These are phyloP conservation scores for Phytopythium litorale DNA, from an alignment of 352 stramenopile species.

Conservation along the genomic window DNA sequence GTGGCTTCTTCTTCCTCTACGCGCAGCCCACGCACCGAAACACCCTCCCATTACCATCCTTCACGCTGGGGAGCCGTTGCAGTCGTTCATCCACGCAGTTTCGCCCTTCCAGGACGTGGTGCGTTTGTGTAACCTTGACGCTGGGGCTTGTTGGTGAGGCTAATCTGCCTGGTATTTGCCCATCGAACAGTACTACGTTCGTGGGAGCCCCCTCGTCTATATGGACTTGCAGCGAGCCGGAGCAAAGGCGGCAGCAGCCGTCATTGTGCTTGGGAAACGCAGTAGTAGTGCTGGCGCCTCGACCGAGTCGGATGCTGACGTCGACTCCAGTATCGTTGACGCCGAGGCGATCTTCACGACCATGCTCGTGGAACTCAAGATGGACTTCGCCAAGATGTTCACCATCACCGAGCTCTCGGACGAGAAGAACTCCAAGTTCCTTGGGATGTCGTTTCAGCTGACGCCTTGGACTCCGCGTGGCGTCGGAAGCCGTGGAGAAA, in stretches of 20 bases:
- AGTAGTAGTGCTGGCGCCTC: conserved; percentile 28
- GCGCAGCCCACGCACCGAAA: conserved; percentile 36
- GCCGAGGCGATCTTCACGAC: conserved; percentile 82
- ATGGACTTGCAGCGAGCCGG: conserved; percentile 74
- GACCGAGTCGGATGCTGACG: conserved; percentile 23
- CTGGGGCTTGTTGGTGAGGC: background rate
- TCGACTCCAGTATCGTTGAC: conserved; percentile 75
- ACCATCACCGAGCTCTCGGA: conserved; percentile 82
- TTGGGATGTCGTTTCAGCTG: conserved; percentile 73
- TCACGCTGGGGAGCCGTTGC: conserved; percentile 56
- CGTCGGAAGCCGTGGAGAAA: background rate
- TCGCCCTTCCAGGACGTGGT: conserved; percentile 65
- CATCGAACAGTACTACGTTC: conserved; percentile 67
- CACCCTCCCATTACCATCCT: conserved; percentile 81
- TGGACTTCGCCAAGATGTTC: conserved; percentile 83
- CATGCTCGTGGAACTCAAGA: conserved; percentile 86
- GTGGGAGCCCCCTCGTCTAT: conserved; percentile 74
- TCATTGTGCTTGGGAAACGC: conserved; percentile 80
- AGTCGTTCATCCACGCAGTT: conserved; percentile 43
- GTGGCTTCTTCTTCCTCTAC: conserved; percentile 73
- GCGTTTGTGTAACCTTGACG: conserved; percentile 12
- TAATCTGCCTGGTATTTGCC: background rate
- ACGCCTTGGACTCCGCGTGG: conserved; percentile 11
- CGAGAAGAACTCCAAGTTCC: conserved; percentile 86
- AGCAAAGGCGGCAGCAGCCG: conserved; percentile 68